phyloP scores from a whole-genome alignment of 257 asterid genomes.

The Echites panduratus region DNA sequence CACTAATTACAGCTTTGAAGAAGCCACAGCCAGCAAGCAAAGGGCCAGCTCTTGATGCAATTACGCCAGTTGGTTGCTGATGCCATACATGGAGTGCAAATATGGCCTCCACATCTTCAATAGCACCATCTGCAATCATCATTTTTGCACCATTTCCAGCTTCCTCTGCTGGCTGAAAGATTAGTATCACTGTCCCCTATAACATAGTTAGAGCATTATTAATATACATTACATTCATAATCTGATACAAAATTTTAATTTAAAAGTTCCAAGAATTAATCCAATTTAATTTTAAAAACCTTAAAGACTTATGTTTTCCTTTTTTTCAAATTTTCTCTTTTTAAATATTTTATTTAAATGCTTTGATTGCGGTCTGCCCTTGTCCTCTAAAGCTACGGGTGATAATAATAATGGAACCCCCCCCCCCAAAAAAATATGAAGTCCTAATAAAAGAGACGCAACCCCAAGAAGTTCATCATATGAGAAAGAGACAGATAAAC shows the following conservation, averaged over 20 bases:
- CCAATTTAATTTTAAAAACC: too few relatives aligned
- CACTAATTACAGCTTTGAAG: conserved; percentile 60
- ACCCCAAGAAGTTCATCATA: too few relatives aligned
- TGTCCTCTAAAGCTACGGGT: neutral
- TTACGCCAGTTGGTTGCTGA: conserved; percentile 52
- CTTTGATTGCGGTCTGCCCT: neutral
- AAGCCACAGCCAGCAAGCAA: conserved; percentile 93
- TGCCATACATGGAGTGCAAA: conserved; percentile 75
- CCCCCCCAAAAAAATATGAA: too few relatives aligned
- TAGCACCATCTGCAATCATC: conserved; percentile 75
- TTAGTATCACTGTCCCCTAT: conserved; percentile 78
- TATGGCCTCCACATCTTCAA: conserved; percentile 77
- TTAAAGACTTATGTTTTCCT: too few relatives aligned
- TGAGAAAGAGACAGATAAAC: too few relatives aligned
- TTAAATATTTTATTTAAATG: too few relatives aligned
- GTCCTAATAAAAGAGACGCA: neutral
- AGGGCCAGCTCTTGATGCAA: conserved; percentile 82
- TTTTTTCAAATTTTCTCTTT: too few relatives aligned
- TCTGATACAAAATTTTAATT: neutral
- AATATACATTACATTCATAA: too few relatives aligned
- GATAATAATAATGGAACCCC: neutral
- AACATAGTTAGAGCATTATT: neutral
- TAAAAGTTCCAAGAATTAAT: too few relatives aligned
- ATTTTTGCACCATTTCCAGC: conserved; percentile 93
- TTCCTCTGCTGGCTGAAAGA: conserved; percentile 97